Percentiles rank a stretch among this genome's conserved stretches.
Evolutionary conservation across 2,329 filamentous ascomycete species (phyloP).

Genomic region (Byssoonygena ceratinophila): DNA sequence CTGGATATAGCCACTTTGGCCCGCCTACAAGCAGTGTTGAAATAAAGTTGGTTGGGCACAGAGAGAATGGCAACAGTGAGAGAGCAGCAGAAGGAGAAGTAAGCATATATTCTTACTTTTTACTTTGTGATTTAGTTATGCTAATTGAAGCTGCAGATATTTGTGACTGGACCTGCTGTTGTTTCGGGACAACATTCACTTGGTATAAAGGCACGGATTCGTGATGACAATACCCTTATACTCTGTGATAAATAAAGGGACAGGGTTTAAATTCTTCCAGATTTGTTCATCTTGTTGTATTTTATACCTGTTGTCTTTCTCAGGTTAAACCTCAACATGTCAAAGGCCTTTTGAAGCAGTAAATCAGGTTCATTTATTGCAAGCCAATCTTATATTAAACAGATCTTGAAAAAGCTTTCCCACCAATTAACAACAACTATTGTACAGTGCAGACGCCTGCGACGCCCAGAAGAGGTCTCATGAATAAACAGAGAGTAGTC

Average conservation of each 20-base stretch:
- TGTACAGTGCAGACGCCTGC: constrained; percentile 1
- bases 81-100: constrained; percentile 52
- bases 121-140: background rate
- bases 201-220: constrained; percentile 54
- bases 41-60: constrained; percentile 49
- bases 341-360: too few species aligned
- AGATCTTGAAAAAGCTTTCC: too few species aligned
- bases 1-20: constrained; percentile 60
- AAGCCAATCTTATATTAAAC: too few species aligned
- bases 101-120: constrained; percentile 24
- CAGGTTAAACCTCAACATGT: background rate
- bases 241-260: constrained; percentile 30
- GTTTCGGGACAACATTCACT: constrained; percentile 55
- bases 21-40: constrained; percentile 70
- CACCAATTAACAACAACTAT: constrained; percentile 1
- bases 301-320: background rate
- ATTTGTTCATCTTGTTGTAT: background rate
- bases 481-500: background rate
- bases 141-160: constrained; percentile 44
- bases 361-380: too few species aligned
- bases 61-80: constrained; percentile 24
- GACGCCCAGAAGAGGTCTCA: background rate
- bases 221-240: constrained; percentile 60
- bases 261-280: background rate
- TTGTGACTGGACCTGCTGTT: constrained; percentile 63